phyloP scores from a whole-genome alignment of 352 stramenopile genomes.

The Phytopythium boreale region DNA sequence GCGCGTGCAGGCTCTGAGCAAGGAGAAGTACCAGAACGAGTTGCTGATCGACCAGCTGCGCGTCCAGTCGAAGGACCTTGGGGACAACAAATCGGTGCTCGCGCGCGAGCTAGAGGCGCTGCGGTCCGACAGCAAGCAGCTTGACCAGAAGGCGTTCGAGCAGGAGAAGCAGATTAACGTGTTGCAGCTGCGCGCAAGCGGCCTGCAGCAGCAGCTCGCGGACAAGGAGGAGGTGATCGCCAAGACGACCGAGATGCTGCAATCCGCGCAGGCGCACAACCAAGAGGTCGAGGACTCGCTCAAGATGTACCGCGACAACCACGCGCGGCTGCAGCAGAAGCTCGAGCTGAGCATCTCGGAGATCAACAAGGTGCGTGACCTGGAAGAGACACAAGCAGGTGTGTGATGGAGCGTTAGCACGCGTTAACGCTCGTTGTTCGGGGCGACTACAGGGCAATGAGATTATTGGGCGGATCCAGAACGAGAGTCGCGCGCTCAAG shows the following conservation, averaged over 20 bases:
- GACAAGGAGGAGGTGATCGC: conserved; percentile 76
- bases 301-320: conserved; percentile 87
- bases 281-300: conserved; percentile 85
- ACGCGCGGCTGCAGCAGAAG: conserved; percentile 81
- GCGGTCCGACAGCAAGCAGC: conserved; percentile 67
- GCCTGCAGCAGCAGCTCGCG: conserved; percentile 69
- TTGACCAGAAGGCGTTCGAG: conserved; percentile 78
- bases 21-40: conserved; percentile 79
- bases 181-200: conserved; percentile 60
- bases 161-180: conserved; percentile 85
- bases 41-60: conserved; percentile 72
- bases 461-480: conserved; percentile 88
- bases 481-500: conserved; percentile 71
- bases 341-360: conserved; percentile 87
- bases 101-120: conserved; percentile 50
- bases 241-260: conserved; percentile 70
- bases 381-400: background rate
- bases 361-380: conserved; percentile 84
- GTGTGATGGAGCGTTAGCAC: background rate
- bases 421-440: background rate
- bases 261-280: conserved; percentile 67
- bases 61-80: conserved; percentile 56
- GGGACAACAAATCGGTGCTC: conserved; percentile 33
- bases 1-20: conserved; percentile 53
- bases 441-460: conserved; percentile 67